Evolutionary conservation across 179 eudicot genomes (phyloP).

Genomic region (Patellifolia procumbens): DNA sequence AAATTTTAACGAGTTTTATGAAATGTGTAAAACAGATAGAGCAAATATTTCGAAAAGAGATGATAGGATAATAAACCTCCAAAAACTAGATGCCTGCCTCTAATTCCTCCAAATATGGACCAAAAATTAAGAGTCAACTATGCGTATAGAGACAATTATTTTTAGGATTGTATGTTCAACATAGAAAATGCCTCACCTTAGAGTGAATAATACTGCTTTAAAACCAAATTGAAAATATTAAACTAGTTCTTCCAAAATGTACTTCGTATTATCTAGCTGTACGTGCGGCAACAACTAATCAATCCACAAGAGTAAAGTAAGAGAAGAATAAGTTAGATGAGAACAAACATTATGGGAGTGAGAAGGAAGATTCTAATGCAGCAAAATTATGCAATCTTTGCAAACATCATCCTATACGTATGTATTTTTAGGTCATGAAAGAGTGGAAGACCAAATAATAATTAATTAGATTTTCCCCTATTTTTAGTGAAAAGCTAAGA

Average conservation of each 20-base stretch:
- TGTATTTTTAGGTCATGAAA: slow-evolving; percentile 16
- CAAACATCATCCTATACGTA: slow-evolving; percentile 31
- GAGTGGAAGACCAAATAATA: slow-evolving; percentile 24
- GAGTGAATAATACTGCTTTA: not conserved
- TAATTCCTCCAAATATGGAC: too few species aligned
- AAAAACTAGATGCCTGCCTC: too few species aligned
- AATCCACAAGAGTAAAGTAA: not conserved
- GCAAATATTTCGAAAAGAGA: too few species aligned
- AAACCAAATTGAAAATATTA: not conserved
- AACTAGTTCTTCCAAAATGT: not conserved
- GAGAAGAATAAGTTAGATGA: slow-evolving; percentile 1
- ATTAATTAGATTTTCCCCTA: slow-evolving; percentile 14
- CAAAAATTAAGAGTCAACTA: too few species aligned
- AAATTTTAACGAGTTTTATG: too few species aligned
- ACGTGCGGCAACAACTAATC: not conserved
- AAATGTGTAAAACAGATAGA: too few species aligned
- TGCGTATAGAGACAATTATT: too few species aligned
- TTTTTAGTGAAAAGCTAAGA: slow-evolving; percentile 22
- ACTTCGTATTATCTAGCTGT: not conserved
- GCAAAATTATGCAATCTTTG: slow-evolving; percentile 4
- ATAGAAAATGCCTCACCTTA: not conserved
- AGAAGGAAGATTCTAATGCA: not conserved
- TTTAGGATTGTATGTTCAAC: not conserved
- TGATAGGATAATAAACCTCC: too few species aligned
- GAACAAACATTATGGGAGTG: not conserved